Percentiles rank a stretch among this genome's conserved stretches.
Conservation (phyloP, 2,329 filamentous ascomycete genomes). For the Neurospora crassa region DNA sequence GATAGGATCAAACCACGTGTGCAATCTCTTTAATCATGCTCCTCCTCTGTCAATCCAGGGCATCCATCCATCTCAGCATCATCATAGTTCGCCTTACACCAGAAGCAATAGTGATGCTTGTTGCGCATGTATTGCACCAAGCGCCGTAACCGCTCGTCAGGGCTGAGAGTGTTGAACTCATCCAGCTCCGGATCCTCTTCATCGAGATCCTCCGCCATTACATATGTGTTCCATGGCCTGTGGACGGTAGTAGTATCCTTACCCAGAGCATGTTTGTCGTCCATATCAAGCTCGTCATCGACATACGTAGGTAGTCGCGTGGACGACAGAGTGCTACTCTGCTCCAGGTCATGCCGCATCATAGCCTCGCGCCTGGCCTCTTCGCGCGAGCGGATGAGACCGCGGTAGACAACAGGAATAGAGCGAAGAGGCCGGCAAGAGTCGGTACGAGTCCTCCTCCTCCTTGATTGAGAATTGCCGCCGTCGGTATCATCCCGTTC, state of each 20-base stretch:
- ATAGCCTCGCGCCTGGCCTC: slow-evolving; percentile 59
- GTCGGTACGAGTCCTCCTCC: slow-evolving; percentile 16
- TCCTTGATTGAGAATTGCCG: slow-evolving; percentile 15
- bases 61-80: slow-evolving; percentile 74
- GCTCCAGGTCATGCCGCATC: slow-evolving; percentile 56
- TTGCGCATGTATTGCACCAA: slow-evolving; percentile 62
- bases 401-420: slow-evolving; percentile 72
- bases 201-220: slow-evolving; percentile 59
- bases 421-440: slow-evolving; percentile 47
- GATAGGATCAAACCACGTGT: background rate
- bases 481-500: slow-evolving; percentile 7
- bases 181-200: slow-evolving; percentile 74
- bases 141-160: slow-evolving; percentile 54
- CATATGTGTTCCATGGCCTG: slow-evolving; percentile 36
- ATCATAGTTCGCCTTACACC: slow-evolving; percentile 81
- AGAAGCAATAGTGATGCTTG: slow-evolving; percentile 80
- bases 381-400: slow-evolving; percentile 59
- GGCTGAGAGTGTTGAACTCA: slow-evolving; percentile 62
- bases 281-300: slow-evolving; percentile 59
- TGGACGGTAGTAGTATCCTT: slow-evolving; percentile 24
- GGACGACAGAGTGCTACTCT: slow-evolving; percentile 39
- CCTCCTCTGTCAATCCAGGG: slow-evolving; percentile 79
- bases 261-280: slow-evolving; percentile 62
- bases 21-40: slow-evolving; percentile 44
- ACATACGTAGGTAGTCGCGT: slow-evolving; percentile 52